Conservation (phyloP, 306 rosid genomes). For the Vachellia pachyceras region DNA sequence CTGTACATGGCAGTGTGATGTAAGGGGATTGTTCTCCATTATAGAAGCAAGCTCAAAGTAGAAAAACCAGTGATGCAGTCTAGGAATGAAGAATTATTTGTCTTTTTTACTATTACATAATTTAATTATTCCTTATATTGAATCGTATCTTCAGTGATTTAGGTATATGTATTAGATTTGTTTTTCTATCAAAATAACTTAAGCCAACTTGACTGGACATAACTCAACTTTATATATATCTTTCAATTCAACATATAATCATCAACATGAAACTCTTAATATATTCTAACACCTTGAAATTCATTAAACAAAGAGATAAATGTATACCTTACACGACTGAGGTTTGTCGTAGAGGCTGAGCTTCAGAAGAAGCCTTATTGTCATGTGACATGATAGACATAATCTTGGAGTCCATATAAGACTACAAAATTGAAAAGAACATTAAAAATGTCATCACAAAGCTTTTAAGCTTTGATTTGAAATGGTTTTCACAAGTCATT, state of each 20-base stretch:
- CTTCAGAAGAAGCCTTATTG: constrained; percentile 58
- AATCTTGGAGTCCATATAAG: constrained; percentile 96
- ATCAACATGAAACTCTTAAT: too few relatives aligned
- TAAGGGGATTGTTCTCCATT: constrained; percentile 26
- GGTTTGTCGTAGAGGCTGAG: constrained; percentile 66
- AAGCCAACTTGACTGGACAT: too few relatives aligned
- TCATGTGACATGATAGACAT: constrained; percentile 91
- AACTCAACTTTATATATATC: too few relatives aligned
- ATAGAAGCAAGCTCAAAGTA: constrained; percentile 22
- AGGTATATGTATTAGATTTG: too few relatives aligned
- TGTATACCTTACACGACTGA: constrained; percentile 58
- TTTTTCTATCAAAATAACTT: too few relatives aligned
- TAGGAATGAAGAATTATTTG: neutral
- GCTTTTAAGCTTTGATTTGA: neutral
- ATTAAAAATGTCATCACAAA: neutral
- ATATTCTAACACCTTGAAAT: too few relatives aligned
- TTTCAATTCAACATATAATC: too few relatives aligned
- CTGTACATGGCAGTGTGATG: neutral
- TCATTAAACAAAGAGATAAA: constrained; percentile 10
- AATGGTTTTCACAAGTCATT: neutral
- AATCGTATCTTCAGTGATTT: too few relatives aligned
- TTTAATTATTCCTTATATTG: neutral
- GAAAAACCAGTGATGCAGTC: neutral
- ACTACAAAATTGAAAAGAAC: constrained; percentile 53
- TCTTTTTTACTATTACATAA: neutral